phyloP scores from a whole-genome alignment of 2,329 filamentous ascomycete genomes.

The Berkeleyomyces basicola region DNA sequence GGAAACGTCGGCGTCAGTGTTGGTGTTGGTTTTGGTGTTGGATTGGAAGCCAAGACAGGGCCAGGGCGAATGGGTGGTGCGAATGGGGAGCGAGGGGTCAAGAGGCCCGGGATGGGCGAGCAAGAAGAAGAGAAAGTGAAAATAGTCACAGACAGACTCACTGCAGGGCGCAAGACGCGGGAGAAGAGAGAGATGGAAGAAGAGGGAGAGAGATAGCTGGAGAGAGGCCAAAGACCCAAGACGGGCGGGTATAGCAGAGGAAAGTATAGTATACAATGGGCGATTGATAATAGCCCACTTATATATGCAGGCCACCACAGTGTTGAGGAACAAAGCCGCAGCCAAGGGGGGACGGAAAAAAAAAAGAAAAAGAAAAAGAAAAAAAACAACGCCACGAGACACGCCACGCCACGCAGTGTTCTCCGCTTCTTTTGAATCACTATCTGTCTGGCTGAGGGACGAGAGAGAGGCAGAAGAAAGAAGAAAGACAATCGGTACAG shows the following conservation, averaged over 20 bases:
- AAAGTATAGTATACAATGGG: neutral
- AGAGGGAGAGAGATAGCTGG: neutral
- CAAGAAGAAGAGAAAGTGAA: neutral
- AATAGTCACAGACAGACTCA: neutral
- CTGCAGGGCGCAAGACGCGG: neutral
- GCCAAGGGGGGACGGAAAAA: neutral
- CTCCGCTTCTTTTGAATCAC: neutral
- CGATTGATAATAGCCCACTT: neutral
- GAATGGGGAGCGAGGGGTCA: neutral
- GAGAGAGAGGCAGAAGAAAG: neutral
- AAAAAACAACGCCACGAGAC: neutral
- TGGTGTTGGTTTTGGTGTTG: no score
- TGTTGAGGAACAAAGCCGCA: neutral
- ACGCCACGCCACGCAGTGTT: neutral
- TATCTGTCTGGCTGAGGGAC: neutral
- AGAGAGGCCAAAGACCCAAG: no score
- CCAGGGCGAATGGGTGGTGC: neutral
- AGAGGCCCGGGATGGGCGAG: neutral
- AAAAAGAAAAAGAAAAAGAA: neutral
- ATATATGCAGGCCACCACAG: neutral
- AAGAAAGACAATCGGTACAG: neutral
- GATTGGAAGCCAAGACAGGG: neutral
- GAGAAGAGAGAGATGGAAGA: neutral
- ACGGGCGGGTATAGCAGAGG: neutral
- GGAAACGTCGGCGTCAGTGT: no score